A percentile compares a stretch with the other conserved stretches of the same genome.
phyloP scores from a whole-genome alignment of 2,329 filamentous ascomycete genomes.

The Hypoxylon sp. region DNA sequence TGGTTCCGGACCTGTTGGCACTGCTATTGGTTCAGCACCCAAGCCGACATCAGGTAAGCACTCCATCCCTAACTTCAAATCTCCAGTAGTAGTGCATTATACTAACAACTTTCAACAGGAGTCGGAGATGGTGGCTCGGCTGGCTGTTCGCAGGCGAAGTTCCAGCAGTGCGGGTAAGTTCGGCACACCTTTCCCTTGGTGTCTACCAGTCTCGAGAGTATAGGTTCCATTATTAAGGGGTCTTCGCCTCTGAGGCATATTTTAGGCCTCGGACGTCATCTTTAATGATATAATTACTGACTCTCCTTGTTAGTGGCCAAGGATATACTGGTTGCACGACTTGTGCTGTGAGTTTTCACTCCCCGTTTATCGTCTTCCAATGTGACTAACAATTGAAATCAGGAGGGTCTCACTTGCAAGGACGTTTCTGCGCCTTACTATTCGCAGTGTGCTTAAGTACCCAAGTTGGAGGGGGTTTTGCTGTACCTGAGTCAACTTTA shows the following conservation, averaged over 20 bases:
- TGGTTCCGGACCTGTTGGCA: constrained; percentile 49
- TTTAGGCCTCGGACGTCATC: no score
- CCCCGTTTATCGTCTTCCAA: neutral
- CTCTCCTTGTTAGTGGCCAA: constrained; percentile 49
- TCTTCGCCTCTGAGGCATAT: no score
- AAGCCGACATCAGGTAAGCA: constrained; percentile 28
- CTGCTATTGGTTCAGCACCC: constrained; percentile 42
- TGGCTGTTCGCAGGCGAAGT: constrained; percentile 51
- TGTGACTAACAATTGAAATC: neutral
- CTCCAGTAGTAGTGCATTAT: no score
- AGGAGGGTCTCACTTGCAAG: constrained; percentile 51
- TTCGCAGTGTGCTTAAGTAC: constrained; percentile 52
- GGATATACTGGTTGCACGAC: constrained; percentile 57
- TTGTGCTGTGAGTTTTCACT: constrained; percentile 47
- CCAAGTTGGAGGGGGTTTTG: neutral
- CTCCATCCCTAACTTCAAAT: no score
- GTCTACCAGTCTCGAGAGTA: no score
- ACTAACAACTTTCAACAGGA: no score
- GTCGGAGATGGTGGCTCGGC: constrained; percentile 20
- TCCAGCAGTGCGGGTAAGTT: constrained; percentile 29
- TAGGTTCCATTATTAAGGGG: no score
- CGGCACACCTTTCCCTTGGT: no score
- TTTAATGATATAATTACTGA: no score
- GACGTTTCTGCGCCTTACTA: constrained; percentile 55
- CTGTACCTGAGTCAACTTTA: neutral